A percentile compares a stretch with the other conserved stretches of the same genome.
phyloP scores from a whole-genome alignment of 306 rosid species.

The Lathyrus aphaca region DNA sequence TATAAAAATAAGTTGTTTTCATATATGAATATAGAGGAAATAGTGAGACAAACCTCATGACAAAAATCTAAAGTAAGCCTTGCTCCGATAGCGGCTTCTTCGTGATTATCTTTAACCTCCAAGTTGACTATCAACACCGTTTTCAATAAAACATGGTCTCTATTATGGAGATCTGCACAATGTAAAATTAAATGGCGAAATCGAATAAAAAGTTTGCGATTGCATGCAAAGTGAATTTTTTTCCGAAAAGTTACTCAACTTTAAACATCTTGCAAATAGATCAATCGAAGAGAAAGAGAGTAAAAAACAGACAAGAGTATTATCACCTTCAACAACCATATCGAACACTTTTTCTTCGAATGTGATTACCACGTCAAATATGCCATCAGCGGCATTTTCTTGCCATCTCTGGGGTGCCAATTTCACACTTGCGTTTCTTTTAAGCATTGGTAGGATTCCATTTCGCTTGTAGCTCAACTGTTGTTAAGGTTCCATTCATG shows the following conservation, averaged over 20 bases:
- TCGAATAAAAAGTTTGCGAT: neutral
- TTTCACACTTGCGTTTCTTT: conserved; percentile 72
- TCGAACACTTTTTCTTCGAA: conserved; percentile 95
- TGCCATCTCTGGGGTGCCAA: conserved; percentile 96
- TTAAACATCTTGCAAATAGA: conserved; percentile 20
- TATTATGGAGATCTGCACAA: conserved; percentile 74
- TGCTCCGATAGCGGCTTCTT: conserved; percentile 91
- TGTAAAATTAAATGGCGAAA: conserved; percentile 27
- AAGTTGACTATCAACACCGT: conserved; percentile 76
- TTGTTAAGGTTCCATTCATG: conserved; percentile 48
- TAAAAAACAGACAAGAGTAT: conserved; percentile 20
- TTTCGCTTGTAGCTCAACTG: conserved; percentile 74
- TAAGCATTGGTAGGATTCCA: conserved; percentile 92
- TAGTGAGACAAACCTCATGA: conserved; percentile 61
- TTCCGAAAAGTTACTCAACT: neutral
- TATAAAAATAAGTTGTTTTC: too few relatives aligned
- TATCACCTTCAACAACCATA: conserved; percentile 88
- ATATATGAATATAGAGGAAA: conserved; percentile 5
- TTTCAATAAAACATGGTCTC: conserved; percentile 75
- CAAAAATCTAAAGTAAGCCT: conserved; percentile 80
- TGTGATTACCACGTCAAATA: conserved; percentile 76
- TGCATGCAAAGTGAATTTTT: conserved; percentile 8
- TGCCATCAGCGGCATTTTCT: conserved; percentile 86
- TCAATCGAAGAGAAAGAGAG: conserved; percentile 16
- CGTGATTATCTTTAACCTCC: conserved; percentile 99